Percentiles rank a stretch among this genome's conserved stretches.
phyloP scores from a whole-genome alignment of 2,329 filamentous ascomycete genomes.

The Blumeria graminis region DNA sequence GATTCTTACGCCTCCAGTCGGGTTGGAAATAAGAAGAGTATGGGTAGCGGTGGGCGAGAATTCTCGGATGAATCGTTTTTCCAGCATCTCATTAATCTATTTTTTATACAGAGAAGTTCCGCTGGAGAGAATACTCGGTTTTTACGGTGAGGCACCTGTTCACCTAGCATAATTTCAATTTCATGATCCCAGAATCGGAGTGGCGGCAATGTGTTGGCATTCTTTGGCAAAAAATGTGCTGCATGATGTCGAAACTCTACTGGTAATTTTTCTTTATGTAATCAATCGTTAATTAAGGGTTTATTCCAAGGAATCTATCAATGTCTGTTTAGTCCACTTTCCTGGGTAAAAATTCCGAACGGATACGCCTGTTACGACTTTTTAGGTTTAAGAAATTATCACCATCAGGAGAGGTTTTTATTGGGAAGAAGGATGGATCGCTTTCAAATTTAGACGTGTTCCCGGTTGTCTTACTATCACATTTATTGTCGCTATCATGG shows the following conservation, averaged over 20 bases:
- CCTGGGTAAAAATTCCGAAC: background rate
- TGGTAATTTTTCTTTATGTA: background rate
- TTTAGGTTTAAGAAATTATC: background rate
- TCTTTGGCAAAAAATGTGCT: background rate
- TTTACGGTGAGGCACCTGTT: too few relatives aligned
- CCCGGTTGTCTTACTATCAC: background rate
- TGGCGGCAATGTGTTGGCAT: background rate
- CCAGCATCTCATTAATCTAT: background rate
- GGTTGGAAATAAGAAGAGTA: background rate
- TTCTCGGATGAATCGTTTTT: background rate
- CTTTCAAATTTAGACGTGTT: background rate
- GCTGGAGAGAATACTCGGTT: too few relatives aligned
- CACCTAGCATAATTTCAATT: too few relatives aligned
- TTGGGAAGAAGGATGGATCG: background rate
- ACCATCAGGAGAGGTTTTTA: background rate
- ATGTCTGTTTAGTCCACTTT: background rate
- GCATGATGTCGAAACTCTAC: background rate
- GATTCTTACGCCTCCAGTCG: background rate
- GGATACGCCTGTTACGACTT: background rate
- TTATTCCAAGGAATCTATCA: background rate
- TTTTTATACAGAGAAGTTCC: background rate
- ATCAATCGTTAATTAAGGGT: background rate
- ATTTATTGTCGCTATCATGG: background rate
- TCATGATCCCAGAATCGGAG: background rate
- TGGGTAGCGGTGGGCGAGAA: too few relatives aligned